phyloP scores from a whole-genome alignment of 108 stramenopile species.

The Fragilaria radians region DNA sequence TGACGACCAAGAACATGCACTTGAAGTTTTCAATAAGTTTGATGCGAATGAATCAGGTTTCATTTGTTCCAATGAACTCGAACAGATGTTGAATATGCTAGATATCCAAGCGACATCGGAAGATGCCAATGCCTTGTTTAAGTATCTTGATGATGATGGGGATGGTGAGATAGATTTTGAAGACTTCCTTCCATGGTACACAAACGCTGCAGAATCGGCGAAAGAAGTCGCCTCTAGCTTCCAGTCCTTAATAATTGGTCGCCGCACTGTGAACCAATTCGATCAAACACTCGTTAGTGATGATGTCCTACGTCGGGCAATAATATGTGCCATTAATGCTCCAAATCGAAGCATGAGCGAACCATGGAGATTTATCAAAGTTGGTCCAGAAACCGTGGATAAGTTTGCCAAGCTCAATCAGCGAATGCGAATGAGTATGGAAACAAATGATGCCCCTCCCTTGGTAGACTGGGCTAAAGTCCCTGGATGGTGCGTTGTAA shows the following conservation, averaged over 20 bases:
- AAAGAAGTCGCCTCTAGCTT: slow-evolving; percentile 32
- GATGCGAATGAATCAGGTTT: neutral
- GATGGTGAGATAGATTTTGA: slow-evolving; percentile 37
- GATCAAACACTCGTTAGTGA: slow-evolving; percentile 57
- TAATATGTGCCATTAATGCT: slow-evolving; percentile 66
- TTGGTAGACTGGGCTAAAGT: slow-evolving; percentile 43
- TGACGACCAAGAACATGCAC: slow-evolving; percentile 13
- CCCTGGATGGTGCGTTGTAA: slow-evolving; percentile 68
- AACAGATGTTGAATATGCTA: slow-evolving; percentile 29
- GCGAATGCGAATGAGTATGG: slow-evolving; percentile 7
- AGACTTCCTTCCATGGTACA: slow-evolving; percentile 69
- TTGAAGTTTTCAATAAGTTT: slow-evolving; percentile 14
- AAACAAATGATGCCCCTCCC: slow-evolving; percentile 18
- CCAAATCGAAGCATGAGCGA: slow-evolving; percentile 55
- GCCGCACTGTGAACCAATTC: slow-evolving; percentile 54
- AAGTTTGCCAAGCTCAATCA: slow-evolving; percentile 39
- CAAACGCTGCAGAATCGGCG: slow-evolving; percentile 46
- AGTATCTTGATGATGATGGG: slow-evolving; percentile 49
- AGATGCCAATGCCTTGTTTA: slow-evolving; percentile 44
- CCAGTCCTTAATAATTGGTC: slow-evolving; percentile 41
- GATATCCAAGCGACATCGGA: slow-evolving; percentile 50
- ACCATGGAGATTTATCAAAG: slow-evolving; percentile 62
- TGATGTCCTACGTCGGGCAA: slow-evolving; percentile 44
- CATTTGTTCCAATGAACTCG: slow-evolving; percentile 1
- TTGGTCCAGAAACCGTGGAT: slow-evolving; percentile 49